A percentile compares a stretch with the other conserved stretches of the same genome.
These are phyloP conservation scores for Barnettozyma siamensis DNA, from an alignment of 805 yeast species.

Conservation along the genomic window DNA sequence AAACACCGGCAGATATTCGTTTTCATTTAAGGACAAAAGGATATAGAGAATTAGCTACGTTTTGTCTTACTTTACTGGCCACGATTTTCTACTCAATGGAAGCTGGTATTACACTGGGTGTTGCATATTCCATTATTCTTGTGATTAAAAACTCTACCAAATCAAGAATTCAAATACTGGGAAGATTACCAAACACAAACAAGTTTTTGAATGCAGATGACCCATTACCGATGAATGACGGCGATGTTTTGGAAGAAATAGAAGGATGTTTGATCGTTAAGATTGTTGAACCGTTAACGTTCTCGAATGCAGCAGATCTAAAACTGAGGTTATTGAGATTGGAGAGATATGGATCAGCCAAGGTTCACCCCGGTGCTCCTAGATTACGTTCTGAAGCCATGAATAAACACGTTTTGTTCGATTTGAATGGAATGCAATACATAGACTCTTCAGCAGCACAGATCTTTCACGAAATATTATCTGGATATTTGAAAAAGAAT, in stretches of 20 bases:
- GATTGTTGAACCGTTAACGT: slow-evolving; percentile 84
- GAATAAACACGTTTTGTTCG: slow-evolving; percentile 61
- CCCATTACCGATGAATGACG: slow-evolving; percentile 31
- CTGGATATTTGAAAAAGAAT: slow-evolving; percentile 45
- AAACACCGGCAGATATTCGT: slow-evolving; percentile 69
- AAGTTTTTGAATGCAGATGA: slow-evolving; percentile 71
- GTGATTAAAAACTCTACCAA: slow-evolving; percentile 75
- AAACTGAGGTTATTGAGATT: slow-evolving; percentile 60
- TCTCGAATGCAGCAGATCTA: slow-evolving; percentile 78
- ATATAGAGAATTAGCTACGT: slow-evolving; percentile 67
- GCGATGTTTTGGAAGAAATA: slow-evolving; percentile 35
- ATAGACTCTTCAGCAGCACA: slow-evolving; percentile 80
- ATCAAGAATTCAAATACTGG: slow-evolving; percentile 80
- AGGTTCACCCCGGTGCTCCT: slow-evolving; percentile 72
- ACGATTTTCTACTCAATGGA: slow-evolving; percentile 77
- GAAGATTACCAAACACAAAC: slow-evolving; percentile 56
- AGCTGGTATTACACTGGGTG: slow-evolving; percentile 85
- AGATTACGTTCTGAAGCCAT: slow-evolving; percentile 37
- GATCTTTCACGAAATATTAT: slow-evolving; percentile 55
- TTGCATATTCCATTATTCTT: slow-evolving; percentile 69
- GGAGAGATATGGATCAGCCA: slow-evolving; percentile 71
- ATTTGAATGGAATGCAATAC: slow-evolving; percentile 74
- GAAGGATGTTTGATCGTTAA: slow-evolving; percentile 75
- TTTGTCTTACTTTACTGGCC: slow-evolving; percentile 54
- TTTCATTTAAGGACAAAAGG: slow-evolving; percentile 75